Base-by-base conservation (phyloP, 2,329 filamentous ascomycete genomes). In the Fusarium lateritium region DNA sequence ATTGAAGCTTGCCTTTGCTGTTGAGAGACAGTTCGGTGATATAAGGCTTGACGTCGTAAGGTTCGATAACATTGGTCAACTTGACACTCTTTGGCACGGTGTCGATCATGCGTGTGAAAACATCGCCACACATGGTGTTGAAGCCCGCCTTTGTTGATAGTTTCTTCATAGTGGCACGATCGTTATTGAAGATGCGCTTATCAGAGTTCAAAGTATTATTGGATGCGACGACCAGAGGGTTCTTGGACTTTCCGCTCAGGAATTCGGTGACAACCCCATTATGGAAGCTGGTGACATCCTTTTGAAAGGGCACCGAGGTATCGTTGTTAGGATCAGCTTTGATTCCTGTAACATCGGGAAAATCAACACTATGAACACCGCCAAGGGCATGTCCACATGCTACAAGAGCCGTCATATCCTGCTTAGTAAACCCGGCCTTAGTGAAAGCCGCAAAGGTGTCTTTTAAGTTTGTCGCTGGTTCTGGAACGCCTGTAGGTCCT, bases 341-440 rank as follows among this genome's bases (percentile, higher is more conserved):
- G 8, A 60, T 52, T 0, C 39, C 43, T 4, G 62, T 58, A 36
- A 88, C 83, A 15, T 81, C 75, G 0, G 80, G 80, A 55, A 82
- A 83, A 47, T 82, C 76, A 3, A 68, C 75, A 22, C 79, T 77
- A 70, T 86, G 83, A 2, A 86, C 83, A 14, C 84, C 83, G 2
- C 79, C 79, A 1, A 80, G 58, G 0, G 76, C 76, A 46, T 80
- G 79, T 0, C 79, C 79, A 33, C 79, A 80, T 1, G 78, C 78
- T 14, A 79, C 77, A 61, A 80, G 63, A 2, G 76, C 63, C 6
- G 79, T 79, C 79, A 80, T 80, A 2, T 80, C 79, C 21, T 69
- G 67, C 4, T 73, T 73, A 17, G 71, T 71, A 44, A 79, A 79
- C 1, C 79, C 79, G 0, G 75, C 73, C 28, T 72, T 77, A 3